Base-by-base conservation (phyloP, 2,329 filamentous ascomycete species). In the Nothopassalora personata region DNA sequence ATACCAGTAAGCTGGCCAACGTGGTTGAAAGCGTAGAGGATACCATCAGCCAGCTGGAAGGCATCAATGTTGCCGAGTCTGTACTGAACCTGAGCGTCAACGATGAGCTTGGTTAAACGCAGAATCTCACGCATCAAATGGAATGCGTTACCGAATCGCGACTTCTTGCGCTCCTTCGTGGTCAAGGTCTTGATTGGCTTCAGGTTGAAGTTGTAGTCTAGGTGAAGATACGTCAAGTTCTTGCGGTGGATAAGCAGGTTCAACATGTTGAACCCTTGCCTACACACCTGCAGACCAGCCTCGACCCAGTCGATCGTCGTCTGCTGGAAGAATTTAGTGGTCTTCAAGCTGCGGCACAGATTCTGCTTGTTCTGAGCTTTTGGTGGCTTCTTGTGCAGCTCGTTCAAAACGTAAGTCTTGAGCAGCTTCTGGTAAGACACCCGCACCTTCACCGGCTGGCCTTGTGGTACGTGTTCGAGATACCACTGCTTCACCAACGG, bases 291-390 rank as follows among this genome's bases (percentile, higher is more conserved):
- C 71, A 99, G 82, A 78, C 95, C 94, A 68, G 95, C 94, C 78
- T 99, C 94, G 46, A 99, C 94, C 94, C 94, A 99, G 74, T 99
- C 94, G 64, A 99, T 97, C 8, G 91, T 96, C 3, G 94, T 99
- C 76, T 97, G 94, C 76, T 99, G 95, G 82, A 99, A 99, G 79
- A 99, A 99, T 72, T 99, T 99, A 51, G 94, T 99, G 67, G 91
- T 87, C 76, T 97, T 97, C 66, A 99, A 77, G 8, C 91, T 95
- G 68, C 86, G 86, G 73, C 97, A 83, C 59, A 99, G 77, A 69
- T 95, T 91, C 71, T 99, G 94, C 73, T 93, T 96, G 78, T 92
- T 96, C 67, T 96, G 87, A 4, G 94, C 90, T 80, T 99, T 97
- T 6, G 93, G 91, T 66, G 89, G 90, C 77, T 92, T 95, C 79